Evolutionary conservation across 495 filamentous ascomycete species (phyloP), one percentile per base, ranked within the genome.

Genomic region (Penicillium macrosclerotiorum): DNA sequence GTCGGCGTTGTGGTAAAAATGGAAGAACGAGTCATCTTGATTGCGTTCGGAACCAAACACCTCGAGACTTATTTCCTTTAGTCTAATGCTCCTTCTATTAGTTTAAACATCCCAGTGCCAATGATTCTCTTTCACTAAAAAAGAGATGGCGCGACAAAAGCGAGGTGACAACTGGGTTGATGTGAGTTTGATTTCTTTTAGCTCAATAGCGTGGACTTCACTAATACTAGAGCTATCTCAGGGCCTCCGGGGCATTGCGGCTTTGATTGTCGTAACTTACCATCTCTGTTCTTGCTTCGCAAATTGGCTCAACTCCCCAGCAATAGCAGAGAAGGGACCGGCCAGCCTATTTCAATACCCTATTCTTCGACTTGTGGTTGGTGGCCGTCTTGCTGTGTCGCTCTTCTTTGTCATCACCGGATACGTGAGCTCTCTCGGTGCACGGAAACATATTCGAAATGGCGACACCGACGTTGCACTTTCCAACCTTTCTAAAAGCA

Each of bases 131-230:
- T n/a, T n/a, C n/a, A n/a, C n/a, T n/a, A n/a, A n/a, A n/a, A n/a
- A 17, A 22, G 32, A 24, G 2, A 48, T 53, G 44, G 11, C 45
- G 17, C n/a, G 3, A 5, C 26, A 30, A 16, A 35, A 16, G 11
- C 24, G 50, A 48, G 33, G 44, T 24, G 34, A 49, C 13, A 53
- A 53, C 18, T 53, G 50, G 50, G 27, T 53, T 16, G 50, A 53
- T 24, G 44, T 53, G 22, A 38, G 44, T 48, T 19, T 42, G 2
- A 7, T 29, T 14, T 47, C 8, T 6, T n/a, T 17, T n/a, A n/a
- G n/a, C n/a, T 6, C 35, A 8, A 4, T 8, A 11, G 13, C 6
- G 7, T 14, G 6, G 5, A 39, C 19, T n/a, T 16, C 9, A 8
- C 19, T 2, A 18, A 14, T 2, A 6, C 9, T 7, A 6, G 20